A percentile compares a stretch with the other conserved stretches of the same genome.
Evolutionary conservation across 371 early-diverging fungal genomes (phyloP).

Genomic region (Actinomortierella wolfii): DNA sequence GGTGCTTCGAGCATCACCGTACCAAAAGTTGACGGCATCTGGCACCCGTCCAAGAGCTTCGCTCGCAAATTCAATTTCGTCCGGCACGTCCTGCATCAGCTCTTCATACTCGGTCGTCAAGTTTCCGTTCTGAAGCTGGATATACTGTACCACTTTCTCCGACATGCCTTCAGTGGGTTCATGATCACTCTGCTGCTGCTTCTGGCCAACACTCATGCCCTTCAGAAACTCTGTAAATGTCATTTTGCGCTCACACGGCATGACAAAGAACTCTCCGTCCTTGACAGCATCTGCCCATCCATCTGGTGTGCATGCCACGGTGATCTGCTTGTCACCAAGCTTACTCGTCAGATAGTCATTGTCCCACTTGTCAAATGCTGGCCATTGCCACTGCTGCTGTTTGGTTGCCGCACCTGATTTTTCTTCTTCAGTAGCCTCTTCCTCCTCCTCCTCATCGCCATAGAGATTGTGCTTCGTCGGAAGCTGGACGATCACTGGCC

Average conservation of each 20-base stretch:
- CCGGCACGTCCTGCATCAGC: constrained; percentile 64
- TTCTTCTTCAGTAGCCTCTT: too few species aligned
- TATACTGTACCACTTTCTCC: constrained; percentile 57
- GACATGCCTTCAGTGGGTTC: not conserved
- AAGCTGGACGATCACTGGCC: constrained; percentile 50
- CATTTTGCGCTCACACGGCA: constrained; percentile 70
- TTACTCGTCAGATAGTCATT: constrained; percentile 58
- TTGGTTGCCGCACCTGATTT: not conserved
- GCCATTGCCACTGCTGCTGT: constrained; percentile 55
- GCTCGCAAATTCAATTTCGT: constrained; percentile 63
- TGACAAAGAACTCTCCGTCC: constrained; percentile 65
- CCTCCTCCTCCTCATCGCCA: too few species aligned
- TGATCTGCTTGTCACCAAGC: constrained; percentile 56
- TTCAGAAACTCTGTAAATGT: constrained; percentile 60
- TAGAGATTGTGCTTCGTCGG: constrained; percentile 3
- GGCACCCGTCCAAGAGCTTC: constrained; percentile 66
- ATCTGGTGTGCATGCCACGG: constrained; percentile 61
- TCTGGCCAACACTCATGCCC: constrained; percentile 26
- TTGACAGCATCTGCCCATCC: constrained; percentile 74
- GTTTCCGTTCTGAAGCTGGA: constrained; percentile 76
- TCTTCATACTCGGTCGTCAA: constrained; percentile 57
- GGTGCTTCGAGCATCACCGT: constrained; percentile 63
- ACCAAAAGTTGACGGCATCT: constrained; percentile 85
- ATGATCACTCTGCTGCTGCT: constrained; percentile 7
- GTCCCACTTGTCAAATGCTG: constrained; percentile 66